Evolutionary conservation across 257 asterid genomes (phyloP), one percentile per base, ranked within the genome.

Genomic region (Cordia subcordata): DNA sequence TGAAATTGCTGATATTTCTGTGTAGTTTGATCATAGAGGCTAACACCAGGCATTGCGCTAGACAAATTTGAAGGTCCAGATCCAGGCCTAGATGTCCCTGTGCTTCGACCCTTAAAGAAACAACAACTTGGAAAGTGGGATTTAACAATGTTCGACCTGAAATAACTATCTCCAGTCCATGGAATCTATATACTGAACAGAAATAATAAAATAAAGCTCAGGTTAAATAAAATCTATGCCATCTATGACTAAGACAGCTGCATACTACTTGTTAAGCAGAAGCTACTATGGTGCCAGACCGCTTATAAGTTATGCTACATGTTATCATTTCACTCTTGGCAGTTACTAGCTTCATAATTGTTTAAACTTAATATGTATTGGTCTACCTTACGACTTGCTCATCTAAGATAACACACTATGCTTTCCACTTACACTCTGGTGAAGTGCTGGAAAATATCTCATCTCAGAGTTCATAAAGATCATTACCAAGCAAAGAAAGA

Each of bases 1-100:
- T 82, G 92, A 69, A 82, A 77, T 65, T 83, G 95, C 65, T 85
- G 94, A 72, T 82, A 85, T 74, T 90, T 95, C 79, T 73, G 84
- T 61, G 78, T 20, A 68, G 73, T 66, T 66, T 68, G 76, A 71
- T 77, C 75, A 74, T 63, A 78, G 54, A 71, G 69, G 51, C 68
- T 75, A 76, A 74, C 64, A 42, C 81, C 75, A 60, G 77, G 61
- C 63, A 60, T 60, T 16, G 69, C 20, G 52, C 59, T 75, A 44
- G 81, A 44, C 46, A 63, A 64, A 64, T 66, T 75, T 46, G 66
- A 53, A 40, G 61, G 58, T 17, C 77, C 67, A 58, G 74, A 69
- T 50, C 70, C 79, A 59, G 70, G 68, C 49, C 49, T 50, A 50
- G 85, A 65, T 39, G 64, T 72, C 45, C 75, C 71, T 33, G 68